A percentile compares a stretch with the other conserved stretches of the same genome.
Evolutionary conservation across 176 grass and related monocot species (phyloP).

Genomic region (Miscanthus lutarioriparius): DNA sequence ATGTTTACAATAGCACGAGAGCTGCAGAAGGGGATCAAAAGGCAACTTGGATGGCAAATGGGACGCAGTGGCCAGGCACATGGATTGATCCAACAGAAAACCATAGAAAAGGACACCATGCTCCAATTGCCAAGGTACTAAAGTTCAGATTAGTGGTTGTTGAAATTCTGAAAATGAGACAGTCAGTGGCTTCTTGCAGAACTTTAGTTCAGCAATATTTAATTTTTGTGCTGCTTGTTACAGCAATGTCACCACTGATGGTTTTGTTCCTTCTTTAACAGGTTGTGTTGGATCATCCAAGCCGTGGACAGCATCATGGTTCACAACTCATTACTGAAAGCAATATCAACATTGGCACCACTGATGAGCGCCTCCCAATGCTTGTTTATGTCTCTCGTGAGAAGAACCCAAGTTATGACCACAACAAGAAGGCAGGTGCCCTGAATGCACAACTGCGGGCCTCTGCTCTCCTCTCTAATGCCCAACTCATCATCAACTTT

Average conservation of each 20-base stretch:
- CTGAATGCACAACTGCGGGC: constrained; percentile 26
- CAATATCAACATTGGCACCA: background rate
- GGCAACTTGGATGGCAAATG: constrained; percentile 35
- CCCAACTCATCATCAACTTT: constrained; percentile 41
- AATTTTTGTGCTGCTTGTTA: background rate
- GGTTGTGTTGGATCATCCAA: constrained; percentile 37
- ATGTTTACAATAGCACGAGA: constrained; percentile 12
- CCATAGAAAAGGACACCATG: constrained; percentile 33
- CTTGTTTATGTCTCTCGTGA: constrained; percentile 38
- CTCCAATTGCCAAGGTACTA: constrained; percentile 22
- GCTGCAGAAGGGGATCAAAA: background rate
- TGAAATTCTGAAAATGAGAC: background rate
- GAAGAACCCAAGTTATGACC: constrained; percentile 35
- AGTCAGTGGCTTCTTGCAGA: background rate
- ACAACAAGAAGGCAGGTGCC: constrained; percentile 48
- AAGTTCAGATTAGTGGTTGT: background rate
- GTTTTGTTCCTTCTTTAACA: background rate
- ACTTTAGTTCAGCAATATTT: background rate
- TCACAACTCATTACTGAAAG: background rate
- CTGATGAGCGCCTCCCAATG: constrained; percentile 16
- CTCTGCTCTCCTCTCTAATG: constrained; percentile 30
- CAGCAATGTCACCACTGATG: background rate
- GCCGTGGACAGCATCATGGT: background rate
- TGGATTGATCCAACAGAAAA: constrained; percentile 29
- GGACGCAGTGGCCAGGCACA: constrained; percentile 25